Evolutionary conservation across 2,329 filamentous ascomycete genomes (phyloP), one percentile per base, ranked within the genome.

Genomic region (Aspergillus neotritici): DNA sequence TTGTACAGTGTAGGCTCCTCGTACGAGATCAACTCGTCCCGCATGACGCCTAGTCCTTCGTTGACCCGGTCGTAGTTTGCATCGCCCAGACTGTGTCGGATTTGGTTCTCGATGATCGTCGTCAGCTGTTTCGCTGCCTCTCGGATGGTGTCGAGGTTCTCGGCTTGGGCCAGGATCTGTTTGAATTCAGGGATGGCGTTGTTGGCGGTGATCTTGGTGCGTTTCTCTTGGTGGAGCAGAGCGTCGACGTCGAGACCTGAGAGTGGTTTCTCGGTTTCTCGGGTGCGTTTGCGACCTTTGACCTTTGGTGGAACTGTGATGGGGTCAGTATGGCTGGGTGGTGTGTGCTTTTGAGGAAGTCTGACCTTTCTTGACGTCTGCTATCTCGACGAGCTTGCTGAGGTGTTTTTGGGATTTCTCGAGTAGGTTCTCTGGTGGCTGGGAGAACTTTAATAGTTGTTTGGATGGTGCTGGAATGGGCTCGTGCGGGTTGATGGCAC

Each of bases 121-220:
- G 76, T 80, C 79, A 97, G 86, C 58, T 94, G 87, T 51, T 82
- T 79, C 5, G 82, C 76, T 1, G 85, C 84, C 13, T 83, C 77
- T 47, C 80, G 73, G 41, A 94, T 78, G 3, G 77, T 73, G 1
- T 77, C 69, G 1, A 84, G 69, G 21, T 82, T 76, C 5, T 79
- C 75, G 0, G 84, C 75, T 1, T 70, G 68, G 1, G 73, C 73
- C 12, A 97, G 73, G 3, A 83, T 77, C 62, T 88, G 87, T 61
- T 90, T 94, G 77, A 95, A 96, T 47, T 91, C 87, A 0, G 93
- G 89, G 4, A 97, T 81, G 1, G 90, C 81, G 51, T 97, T 97
- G 8, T 84, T 76, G 0, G 77, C 63, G 7, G 79, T 77, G 44
- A 86, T 82, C 34, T 70, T 74, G 34, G 57, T 51, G 14, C 60